These are phyloP conservation scores for Lentinula detonsa DNA, from an alignment of 768 basidiomycete genomes.

Conservation along the genomic window DNA sequence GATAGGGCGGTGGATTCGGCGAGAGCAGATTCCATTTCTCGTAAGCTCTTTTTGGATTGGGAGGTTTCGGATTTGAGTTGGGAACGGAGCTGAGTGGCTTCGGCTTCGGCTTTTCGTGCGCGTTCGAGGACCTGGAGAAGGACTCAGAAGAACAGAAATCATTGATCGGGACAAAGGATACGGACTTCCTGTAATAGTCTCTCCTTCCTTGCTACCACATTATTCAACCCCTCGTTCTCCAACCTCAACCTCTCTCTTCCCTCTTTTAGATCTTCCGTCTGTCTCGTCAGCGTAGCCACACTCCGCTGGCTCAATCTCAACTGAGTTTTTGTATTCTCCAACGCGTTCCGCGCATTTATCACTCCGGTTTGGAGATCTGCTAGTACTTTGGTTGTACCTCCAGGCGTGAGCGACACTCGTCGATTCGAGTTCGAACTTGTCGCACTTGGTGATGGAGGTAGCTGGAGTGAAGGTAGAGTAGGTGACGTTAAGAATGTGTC, in stretches of 20 bases:
- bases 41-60: constrained; percentile 65
- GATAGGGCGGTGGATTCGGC: constrained; percentile 71
- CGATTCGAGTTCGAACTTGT: constrained; percentile 19
- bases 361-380: constrained; percentile 85
- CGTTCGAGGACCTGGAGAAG: constrained; percentile 65
- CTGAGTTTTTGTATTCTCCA: constrained; percentile 85
- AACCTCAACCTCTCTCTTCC: constrained; percentile 73
- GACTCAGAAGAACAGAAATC: not conserved
- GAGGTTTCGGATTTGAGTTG: constrained; percentile 72
- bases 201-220: constrained; percentile 85
- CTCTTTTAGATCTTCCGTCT: constrained; percentile 87
- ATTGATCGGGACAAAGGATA: not conserved
- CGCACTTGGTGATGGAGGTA: constrained; percentile 41
- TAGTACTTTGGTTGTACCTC: constrained; percentile 82
- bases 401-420: constrained; percentile 61
- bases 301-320: constrained; percentile 75
- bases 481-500: constrained; percentile 24
- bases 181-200: constrained; percentile 77
- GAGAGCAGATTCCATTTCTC: constrained; percentile 75
- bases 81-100: constrained; percentile 58
- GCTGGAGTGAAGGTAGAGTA: constrained; percentile 27
- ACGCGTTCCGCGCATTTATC: constrained; percentile 66
- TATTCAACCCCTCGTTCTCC: constrained; percentile 86
- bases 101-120: constrained; percentile 80
- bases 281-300: constrained; percentile 78